These are phyloP conservation scores for Neofusicoccum cordaticola DNA, from an alignment of 2,329 filamentous ascomycete species.

Conservation along the genomic window DNA sequence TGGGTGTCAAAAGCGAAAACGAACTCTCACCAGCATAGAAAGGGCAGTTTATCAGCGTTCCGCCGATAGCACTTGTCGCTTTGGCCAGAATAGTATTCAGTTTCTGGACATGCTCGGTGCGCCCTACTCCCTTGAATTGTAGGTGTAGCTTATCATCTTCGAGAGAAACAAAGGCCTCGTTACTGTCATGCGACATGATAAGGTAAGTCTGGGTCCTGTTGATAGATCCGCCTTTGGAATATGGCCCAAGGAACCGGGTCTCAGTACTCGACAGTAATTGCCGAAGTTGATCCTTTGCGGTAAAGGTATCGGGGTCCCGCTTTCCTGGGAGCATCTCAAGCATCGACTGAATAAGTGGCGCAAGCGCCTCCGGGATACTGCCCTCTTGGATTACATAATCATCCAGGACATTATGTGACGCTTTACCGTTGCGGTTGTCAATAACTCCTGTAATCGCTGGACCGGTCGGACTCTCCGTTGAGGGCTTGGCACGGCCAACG, in stretches of 20 bases:
- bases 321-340: slow-evolving; percentile 55
- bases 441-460: slow-evolving; percentile 64
- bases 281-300: slow-evolving; percentile 43
- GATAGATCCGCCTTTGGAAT: slow-evolving; percentile 54
- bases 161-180: slow-evolving; percentile 59
- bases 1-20: not conserved
- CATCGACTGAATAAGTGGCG: slow-evolving; percentile 56
- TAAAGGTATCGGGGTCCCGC: slow-evolving; percentile 38
- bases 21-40: slow-evolving; percentile 44
- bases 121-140: slow-evolving; percentile 58
- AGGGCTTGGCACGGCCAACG: slow-evolving; percentile 52
- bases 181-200: slow-evolving; percentile 65
- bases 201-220: slow-evolving; percentile 63
- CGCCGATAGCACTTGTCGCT: slow-evolving; percentile 58
- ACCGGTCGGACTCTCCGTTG: slow-evolving; percentile 54
- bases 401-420: slow-evolving; percentile 48
- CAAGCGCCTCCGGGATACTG: slow-evolving; percentile 57
- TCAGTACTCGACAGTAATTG: slow-evolving; percentile 50
- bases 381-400: slow-evolving; percentile 66
- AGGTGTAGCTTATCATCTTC: slow-evolving; percentile 60
- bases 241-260: slow-evolving; percentile 59
- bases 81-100: slow-evolving; percentile 53
- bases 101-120: slow-evolving; percentile 53
- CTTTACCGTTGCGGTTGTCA: slow-evolving; percentile 54
- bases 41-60: slow-evolving; percentile 59